phyloP scores from a whole-genome alignment of 2,329 filamentous ascomycete genomes.

The Aureobasidium mangrovei region DNA sequence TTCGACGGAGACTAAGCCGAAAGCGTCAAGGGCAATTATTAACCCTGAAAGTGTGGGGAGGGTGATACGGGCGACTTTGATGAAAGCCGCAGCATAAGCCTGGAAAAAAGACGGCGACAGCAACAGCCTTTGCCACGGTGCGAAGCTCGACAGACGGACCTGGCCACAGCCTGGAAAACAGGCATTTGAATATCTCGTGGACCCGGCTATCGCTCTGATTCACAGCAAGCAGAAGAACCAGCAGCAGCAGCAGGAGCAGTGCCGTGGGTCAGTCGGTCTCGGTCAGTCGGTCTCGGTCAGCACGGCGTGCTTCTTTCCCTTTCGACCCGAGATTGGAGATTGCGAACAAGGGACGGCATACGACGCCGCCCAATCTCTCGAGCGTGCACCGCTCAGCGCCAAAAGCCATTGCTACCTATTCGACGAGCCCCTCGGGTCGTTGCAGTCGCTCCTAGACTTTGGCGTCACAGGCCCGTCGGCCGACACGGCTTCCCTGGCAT shows the following conservation, averaged over 20 bases:
- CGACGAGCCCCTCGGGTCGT: background rate
- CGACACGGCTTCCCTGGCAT: constrained; percentile 5
- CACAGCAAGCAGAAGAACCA: too few relatives aligned
- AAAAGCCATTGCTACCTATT: background rate
- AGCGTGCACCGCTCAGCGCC: background rate
- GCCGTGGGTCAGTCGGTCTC: too few relatives aligned
- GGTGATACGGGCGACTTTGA: too few relatives aligned
- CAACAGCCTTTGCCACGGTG: too few relatives aligned
- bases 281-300: too few relatives aligned
- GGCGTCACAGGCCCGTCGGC: background rate
- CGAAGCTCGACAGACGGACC: background rate
- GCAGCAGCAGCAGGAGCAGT: too few relatives aligned
- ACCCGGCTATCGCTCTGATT: too few relatives aligned
- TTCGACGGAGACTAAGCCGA: too few relatives aligned
- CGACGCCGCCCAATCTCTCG: constrained; percentile 10
- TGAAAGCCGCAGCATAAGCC: too few relatives aligned
- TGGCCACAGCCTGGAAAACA: background rate
- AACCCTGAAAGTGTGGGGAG: too few relatives aligned
- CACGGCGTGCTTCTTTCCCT: constrained; percentile 6
- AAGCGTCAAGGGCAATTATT: too few relatives aligned
- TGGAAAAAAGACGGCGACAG: too few relatives aligned
- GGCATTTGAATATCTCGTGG: background rate
- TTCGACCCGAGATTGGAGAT: constrained; percentile 8
- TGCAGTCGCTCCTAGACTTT: background rate
- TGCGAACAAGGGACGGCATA: background rate